Conservation (phyloP, 169 alveolate genomes). For the Ichthyophthirius multifiliis region DNA sequence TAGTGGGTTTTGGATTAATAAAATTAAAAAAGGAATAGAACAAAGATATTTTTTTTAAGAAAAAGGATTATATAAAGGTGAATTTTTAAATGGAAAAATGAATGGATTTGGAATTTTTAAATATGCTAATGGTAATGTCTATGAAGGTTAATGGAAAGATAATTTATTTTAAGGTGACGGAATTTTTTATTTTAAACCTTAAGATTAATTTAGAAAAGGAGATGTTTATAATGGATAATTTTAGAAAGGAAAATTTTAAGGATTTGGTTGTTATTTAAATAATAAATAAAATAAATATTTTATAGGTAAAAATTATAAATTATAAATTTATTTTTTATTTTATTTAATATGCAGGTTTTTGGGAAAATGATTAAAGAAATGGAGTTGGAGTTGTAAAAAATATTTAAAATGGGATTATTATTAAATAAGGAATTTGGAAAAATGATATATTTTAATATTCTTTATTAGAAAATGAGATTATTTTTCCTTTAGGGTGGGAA, state of each 20-base stretch:
- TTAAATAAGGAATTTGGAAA: background rate
- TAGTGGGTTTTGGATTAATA: too few species aligned
- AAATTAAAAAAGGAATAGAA: too few species aligned
- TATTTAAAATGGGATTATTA: background rate
- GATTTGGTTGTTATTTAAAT: background rate
- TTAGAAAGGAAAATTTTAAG: conserved; percentile 7
- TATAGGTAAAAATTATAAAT: background rate
- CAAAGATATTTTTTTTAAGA: too few species aligned
- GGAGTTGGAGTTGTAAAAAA: conserved; percentile 4
- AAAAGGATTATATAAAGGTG: conserved; percentile 20
- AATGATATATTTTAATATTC: too few species aligned
- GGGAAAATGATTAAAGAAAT: background rate
- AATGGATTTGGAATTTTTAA: conserved; percentile 20
- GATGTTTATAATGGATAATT: conserved; percentile 1
- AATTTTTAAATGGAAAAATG: conserved; percentile 14
- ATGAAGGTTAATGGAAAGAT: conserved; percentile 28
- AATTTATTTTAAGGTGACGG: conserved; percentile 21
- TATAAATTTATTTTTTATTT: too few species aligned
- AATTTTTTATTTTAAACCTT: background rate
- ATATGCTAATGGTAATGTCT: conserved; percentile 8
- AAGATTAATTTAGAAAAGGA: background rate
- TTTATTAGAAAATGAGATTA: too few species aligned
- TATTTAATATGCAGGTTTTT: background rate
- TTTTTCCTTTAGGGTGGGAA: too few species aligned
- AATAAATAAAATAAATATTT: background rate